phyloP scores from a whole-genome alignment of 768 basidiomycete species.

The Boletus reticuloceps region DNA sequence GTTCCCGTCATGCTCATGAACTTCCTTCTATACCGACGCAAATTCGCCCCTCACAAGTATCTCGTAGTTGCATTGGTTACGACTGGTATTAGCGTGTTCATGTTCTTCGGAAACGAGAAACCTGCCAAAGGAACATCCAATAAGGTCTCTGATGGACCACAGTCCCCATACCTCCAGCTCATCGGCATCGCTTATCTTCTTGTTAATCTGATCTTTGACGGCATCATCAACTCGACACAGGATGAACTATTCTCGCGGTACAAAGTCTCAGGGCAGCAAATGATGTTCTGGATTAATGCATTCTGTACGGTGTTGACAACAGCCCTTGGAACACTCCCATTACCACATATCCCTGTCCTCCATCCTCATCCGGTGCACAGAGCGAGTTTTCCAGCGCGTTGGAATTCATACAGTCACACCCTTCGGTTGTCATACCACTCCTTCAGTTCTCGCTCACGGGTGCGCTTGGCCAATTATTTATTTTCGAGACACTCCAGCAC shows the following conservation, averaged over 20 bases:
- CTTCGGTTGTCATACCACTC: slow-evolving; percentile 68
- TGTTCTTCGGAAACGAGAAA: slow-evolving; percentile 74
- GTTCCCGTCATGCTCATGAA: slow-evolving; percentile 99
- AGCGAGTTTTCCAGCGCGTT: slow-evolving; percentile 69
- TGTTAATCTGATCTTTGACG: slow-evolving; percentile 88
- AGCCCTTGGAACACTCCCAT: slow-evolving; percentile 66
- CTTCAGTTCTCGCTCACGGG: slow-evolving; percentile 86
- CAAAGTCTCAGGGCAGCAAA: slow-evolving; percentile 84
- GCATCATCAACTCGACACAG: slow-evolving; percentile 92
- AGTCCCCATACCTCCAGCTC: slow-evolving; percentile 51
- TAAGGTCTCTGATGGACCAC: slow-evolving; percentile 24
- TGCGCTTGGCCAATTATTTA: slow-evolving; percentile 94
- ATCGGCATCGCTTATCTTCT: slow-evolving; percentile 76
- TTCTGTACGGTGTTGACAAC: slow-evolving; percentile 77
- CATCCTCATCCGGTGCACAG: slow-evolving; percentile 56
- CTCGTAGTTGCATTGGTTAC: slow-evolving; percentile 94
- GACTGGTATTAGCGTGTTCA: slow-evolving; percentile 87
- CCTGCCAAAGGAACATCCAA: slow-evolving; percentile 37
- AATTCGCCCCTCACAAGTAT: slow-evolving; percentile 93
- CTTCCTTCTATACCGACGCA: slow-evolving; percentile 88
- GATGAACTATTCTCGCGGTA: slow-evolving; percentile 90
- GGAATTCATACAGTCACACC: slow-evolving; percentile 74
- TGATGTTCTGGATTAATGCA: slow-evolving; percentile 98
- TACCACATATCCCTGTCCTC: slow-evolving; percentile 80
- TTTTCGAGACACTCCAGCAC: slow-evolving; percentile 92